Evolutionary conservation across 2,329 filamentous ascomycete species (phyloP).

Genomic region (Pseudopyricularia cyperi): DNA sequence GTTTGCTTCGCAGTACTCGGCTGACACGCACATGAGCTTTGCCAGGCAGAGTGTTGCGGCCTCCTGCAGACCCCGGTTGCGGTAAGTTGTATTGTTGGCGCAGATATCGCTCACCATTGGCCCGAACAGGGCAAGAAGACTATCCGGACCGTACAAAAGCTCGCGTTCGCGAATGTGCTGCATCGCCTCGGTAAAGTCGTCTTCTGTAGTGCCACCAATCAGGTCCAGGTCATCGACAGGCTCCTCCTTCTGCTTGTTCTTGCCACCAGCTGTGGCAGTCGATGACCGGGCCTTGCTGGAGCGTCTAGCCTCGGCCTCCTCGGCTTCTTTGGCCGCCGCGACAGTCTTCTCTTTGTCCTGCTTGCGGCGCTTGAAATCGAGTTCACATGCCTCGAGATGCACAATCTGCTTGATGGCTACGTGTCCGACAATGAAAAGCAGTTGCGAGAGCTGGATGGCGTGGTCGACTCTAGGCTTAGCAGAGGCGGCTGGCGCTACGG

Average conservation of each 20-base stretch:
- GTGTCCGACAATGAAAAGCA: conserved; percentile 90
- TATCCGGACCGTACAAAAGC: conserved; percentile 68
- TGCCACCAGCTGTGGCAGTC: conserved; percentile 14
- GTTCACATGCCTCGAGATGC: conserved; percentile 90
- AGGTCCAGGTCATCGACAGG: conserved; percentile 86
- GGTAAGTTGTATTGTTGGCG: conserved; percentile 84
- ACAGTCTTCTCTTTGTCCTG: conserved; percentile 67
- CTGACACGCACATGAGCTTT: conserved; percentile 97
- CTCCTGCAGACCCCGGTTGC: conserved; percentile 79
- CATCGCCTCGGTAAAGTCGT: conserved; percentile 84
- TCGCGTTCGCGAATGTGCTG: conserved; percentile 74
- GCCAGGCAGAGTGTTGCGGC: conserved; percentile 89
- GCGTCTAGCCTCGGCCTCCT: conserved; percentile 14
- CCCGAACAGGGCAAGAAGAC: conserved; percentile 80
- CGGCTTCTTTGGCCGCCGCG: conserved; percentile 29
- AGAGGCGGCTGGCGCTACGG: not conserved
- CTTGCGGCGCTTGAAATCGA: conserved; percentile 95
- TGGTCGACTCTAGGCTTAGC: conserved; percentile 46
- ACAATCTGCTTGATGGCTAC: conserved; percentile 99
- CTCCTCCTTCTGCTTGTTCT: conserved; percentile 37
- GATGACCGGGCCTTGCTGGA: conserved; percentile 18
- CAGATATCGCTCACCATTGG: conserved; percentile 89
- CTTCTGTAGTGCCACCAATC: conserved; percentile 90
- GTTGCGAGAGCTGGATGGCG: conserved; percentile 69
- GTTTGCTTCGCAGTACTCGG: conserved; percentile 91